A percentile compares a stretch with the other conserved stretches of the same genome.
These are phyloP conservation scores for Globisporangium alternatum DNA, from an alignment of 352 stramenopile genomes.

Conservation along the genomic window DNA sequence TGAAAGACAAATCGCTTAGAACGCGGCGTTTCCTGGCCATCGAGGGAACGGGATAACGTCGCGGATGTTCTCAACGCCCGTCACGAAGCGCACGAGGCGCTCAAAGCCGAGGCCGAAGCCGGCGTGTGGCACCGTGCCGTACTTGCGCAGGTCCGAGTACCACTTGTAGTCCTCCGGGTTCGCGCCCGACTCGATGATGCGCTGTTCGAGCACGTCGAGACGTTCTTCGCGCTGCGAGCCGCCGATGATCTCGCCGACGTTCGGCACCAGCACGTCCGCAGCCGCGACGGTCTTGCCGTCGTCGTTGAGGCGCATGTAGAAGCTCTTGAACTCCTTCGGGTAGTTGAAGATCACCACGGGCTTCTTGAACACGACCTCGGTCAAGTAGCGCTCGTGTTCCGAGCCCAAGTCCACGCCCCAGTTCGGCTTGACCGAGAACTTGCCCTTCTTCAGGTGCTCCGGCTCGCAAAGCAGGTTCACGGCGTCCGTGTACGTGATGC, in stretches of 20 bases:
- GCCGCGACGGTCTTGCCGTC: conserved; percentile 96
- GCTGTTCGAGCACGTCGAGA: conserved; percentile 86
- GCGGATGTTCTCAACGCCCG: conserved; percentile 98
- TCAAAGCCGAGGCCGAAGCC: conserved; percentile 99
- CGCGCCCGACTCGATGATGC: conserved; percentile 65
- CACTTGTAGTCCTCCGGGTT: conserved; percentile 92
- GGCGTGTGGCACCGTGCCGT: conserved; percentile 95
- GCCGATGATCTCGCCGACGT: conserved; percentile 97
- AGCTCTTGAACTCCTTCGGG: conserved; percentile 98
- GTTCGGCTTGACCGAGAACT: conserved; percentile 87
- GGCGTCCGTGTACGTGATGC: conserved; percentile 94
- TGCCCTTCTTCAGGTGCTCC: conserved; percentile 76
- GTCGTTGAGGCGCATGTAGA: conserved; percentile 99
- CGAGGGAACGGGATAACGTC: conserved; percentile 97
- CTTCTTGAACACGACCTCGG: conserved; percentile 87
- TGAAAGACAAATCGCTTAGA: conserved; percentile 33
- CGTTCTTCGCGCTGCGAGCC: conserved; percentile 96
- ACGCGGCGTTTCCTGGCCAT: conserved; percentile 94
- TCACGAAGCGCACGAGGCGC: conserved; percentile 96
- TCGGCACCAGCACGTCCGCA: conserved; percentile 96
- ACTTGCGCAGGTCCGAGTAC: conserved; percentile 98
- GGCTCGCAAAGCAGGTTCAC: conserved; percentile 89
- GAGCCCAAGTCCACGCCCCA: conserved; percentile 97
- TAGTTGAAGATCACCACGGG: conserved; percentile 99
- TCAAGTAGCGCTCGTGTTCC: conserved; percentile 96